Percentiles rank a stretch among this genome's conserved stretches.
phyloP scores from a whole-genome alignment of 108 stramenopile genomes.

The Discostella stelligeroides region DNA sequence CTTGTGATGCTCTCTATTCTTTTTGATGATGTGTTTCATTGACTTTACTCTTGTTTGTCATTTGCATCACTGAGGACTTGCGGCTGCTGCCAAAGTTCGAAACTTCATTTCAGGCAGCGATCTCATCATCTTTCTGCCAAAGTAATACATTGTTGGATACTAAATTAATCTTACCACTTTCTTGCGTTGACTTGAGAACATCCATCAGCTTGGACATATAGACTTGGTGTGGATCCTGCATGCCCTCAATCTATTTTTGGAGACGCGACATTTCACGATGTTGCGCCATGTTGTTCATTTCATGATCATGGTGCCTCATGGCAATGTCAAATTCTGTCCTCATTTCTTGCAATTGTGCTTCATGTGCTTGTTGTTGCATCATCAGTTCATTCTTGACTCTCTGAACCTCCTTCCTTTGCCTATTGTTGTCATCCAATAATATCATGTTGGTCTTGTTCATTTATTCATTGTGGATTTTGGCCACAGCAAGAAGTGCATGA shows the following conservation, averaged over 20 bases:
- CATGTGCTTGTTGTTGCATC: constrained; percentile 39
- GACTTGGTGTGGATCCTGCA: constrained; percentile 61
- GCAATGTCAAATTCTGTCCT: constrained; percentile 43
- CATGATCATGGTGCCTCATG: constrained; percentile 30
- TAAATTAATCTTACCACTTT: constrained; percentile 13
- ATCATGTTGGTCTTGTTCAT: constrained; percentile 44
- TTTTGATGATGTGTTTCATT: constrained; percentile 48
- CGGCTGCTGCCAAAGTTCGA: constrained; percentile 7
- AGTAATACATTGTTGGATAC: constrained; percentile 15
- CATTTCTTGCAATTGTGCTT: constrained; percentile 46
- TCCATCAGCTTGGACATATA: constrained; percentile 67
- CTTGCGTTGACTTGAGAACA: constrained; percentile 64
- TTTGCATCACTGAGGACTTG: background rate
- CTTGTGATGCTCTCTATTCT: constrained; percentile 48
- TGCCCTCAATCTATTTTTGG: constrained; percentile 58
- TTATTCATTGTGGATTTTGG: constrained; percentile 50
- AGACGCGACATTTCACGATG: constrained; percentile 46
- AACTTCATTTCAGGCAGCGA: constrained; percentile 33
- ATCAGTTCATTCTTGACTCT: constrained; percentile 49
- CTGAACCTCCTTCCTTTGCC: constrained; percentile 36
- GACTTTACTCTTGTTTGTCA: constrained; percentile 30
- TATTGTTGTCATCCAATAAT: constrained; percentile 40
- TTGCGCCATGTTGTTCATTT: constrained; percentile 35
- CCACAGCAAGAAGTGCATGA: constrained; percentile 43
- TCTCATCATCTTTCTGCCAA: constrained; percentile 45